phyloP scores from a whole-genome alignment of 495 filamentous ascomycete genomes.

The Penicillium daleae region DNA sequence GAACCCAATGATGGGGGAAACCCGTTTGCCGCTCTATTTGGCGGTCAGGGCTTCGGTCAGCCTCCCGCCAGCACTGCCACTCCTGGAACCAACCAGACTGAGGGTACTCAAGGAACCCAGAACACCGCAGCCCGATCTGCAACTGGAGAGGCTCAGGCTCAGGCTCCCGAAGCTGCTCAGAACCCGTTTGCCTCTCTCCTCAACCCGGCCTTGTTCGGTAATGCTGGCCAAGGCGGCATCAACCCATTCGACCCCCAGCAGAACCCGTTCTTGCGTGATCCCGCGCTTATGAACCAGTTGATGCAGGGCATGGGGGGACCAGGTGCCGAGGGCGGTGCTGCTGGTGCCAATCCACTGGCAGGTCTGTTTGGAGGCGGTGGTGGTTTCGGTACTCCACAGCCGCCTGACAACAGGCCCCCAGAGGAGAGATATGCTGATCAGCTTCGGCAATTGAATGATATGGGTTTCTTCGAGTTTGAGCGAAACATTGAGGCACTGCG shows the following conservation, averaged over 20 bases:
- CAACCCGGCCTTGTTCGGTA: slow-evolving; percentile 47
- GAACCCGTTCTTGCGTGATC: slow-evolving; percentile 54
- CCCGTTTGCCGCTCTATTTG: slow-evolving; percentile 75
- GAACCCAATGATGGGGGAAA: slow-evolving; percentile 50
- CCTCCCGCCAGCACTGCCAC: slow-evolving; percentile 36
- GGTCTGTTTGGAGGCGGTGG: slow-evolving; percentile 48
- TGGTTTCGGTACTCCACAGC: slow-evolving; percentile 47
- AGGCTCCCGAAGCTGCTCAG: slow-evolving; percentile 36
- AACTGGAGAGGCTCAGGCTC: slow-evolving; percentile 32
- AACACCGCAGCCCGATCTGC: slow-evolving; percentile 32
- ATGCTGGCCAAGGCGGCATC: slow-evolving; percentile 32
- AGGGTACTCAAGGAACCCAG: slow-evolving; percentile 23
- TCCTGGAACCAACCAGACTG: slow-evolving; percentile 29
- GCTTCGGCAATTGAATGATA: slow-evolving; percentile 92
- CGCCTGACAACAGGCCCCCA: slow-evolving; percentile 80
- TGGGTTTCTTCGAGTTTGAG: slow-evolving; percentile 98
- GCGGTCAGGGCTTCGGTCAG: slow-evolving; percentile 32
- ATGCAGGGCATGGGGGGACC: slow-evolving; percentile 49
- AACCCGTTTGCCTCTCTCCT: slow-evolving; percentile 61
- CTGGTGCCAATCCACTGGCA: slow-evolving; percentile 42
- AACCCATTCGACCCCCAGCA: slow-evolving; percentile 54
- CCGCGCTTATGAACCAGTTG: slow-evolving; percentile 50
- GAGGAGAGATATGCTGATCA: slow-evolving; percentile 93
- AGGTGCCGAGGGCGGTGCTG: slow-evolving; percentile 33
- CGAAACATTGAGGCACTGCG: slow-evolving; percentile 87